phyloP scores from a whole-genome alignment of 2,329 filamentous ascomycete genomes.

The Colletotrichum orchidophilum region DNA sequence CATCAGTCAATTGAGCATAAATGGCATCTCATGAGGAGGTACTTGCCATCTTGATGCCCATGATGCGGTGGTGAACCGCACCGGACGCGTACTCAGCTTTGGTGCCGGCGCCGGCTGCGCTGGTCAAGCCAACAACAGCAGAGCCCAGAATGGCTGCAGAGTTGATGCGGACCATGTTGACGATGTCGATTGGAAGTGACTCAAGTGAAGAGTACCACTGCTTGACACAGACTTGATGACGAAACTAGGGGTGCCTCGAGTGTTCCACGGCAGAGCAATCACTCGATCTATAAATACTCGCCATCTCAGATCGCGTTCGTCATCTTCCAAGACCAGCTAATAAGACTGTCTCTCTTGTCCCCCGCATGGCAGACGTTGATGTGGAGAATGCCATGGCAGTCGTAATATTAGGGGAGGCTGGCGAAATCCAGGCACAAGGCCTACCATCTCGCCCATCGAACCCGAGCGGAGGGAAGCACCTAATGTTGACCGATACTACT shows the following conservation, averaged over 20 bases:
- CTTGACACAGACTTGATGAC: not conserved
- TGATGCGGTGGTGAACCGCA: slow-evolving; percentile 36
- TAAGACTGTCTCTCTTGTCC: not conserved
- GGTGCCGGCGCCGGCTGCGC: slow-evolving; percentile 37
- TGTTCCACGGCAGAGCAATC: not conserved
- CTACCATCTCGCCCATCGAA: not conserved
- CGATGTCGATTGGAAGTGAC: not conserved
- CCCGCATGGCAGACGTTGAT: not conserved
- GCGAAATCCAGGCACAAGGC: not conserved
- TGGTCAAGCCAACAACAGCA: slow-evolving; percentile 34
- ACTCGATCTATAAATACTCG: slow-evolving; percentile 4
- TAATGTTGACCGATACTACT: not conserved
- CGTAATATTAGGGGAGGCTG: slow-evolving; percentile 11
- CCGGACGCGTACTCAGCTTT: slow-evolving; percentile 38
- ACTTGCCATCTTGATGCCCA: slow-evolving; percentile 39
- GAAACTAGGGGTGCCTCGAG: not conserved
- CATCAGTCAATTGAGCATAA: not conserved
- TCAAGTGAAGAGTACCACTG: not conserved
- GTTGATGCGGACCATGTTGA: slow-evolving; percentile 36
- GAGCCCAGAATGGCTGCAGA: slow-evolving; percentile 35
- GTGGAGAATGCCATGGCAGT: slow-evolving; percentile 14
- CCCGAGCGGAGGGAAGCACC: slow-evolving; percentile 7
- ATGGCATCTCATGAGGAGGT: not conserved
- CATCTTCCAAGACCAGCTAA: not conserved
- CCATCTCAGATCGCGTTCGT: not conserved